Base-by-base conservation (phyloP, 768 basidiomycete species). In the Termitomyces sp. region DNA sequence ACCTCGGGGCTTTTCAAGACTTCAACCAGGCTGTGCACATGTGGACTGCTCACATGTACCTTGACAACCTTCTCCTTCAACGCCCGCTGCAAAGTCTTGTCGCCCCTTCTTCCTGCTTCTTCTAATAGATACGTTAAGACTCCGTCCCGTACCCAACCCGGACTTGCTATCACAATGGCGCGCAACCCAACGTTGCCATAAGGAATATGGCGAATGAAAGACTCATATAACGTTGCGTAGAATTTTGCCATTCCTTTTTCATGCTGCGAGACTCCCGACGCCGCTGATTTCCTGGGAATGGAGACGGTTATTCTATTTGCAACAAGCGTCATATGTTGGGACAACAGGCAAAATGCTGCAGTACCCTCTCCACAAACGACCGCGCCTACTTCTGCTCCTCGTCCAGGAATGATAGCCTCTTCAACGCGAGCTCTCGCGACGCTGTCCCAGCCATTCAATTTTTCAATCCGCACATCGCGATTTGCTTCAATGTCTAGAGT, bases 1-100 rank as follows among this genome's bases (percentile, higher is more conserved):
- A 94, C 95, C 77, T 98, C 94, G 0, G 95, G 94, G 66, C 93
- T 95, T 68, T 95, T 88, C 61, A 99, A 71, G 2, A 96, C 94
- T 66, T 98, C 95, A 13, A 96, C 87, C 46, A 99, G 72, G 63
- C 94, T 94, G 67, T 98, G 97, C 8, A 99, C 94, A 72, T 99
- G 97, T 3, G 94, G 83, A 61, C 92, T 97, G 64, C 79, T 94
- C 54, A 96, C 77, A 67, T 98, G 97, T 20, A 99, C 90, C 64
- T 88, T 92, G 61, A 98, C 70, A 64, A 88, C 88, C 72, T 97
- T 98, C 59, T 90, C 86, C 56, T 87, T 85, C 63, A 87, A 63
- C 0, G 88, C 86, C 58, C 82, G 80, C 36, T 91, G 76, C n/a
- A 99, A 70, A 0, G 79, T 64, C 69, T 97, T 98, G 71, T 98